Conservation (phyloP, 1,284 basidiomycete species). For the Taiwanofungus camphoratus region DNA sequence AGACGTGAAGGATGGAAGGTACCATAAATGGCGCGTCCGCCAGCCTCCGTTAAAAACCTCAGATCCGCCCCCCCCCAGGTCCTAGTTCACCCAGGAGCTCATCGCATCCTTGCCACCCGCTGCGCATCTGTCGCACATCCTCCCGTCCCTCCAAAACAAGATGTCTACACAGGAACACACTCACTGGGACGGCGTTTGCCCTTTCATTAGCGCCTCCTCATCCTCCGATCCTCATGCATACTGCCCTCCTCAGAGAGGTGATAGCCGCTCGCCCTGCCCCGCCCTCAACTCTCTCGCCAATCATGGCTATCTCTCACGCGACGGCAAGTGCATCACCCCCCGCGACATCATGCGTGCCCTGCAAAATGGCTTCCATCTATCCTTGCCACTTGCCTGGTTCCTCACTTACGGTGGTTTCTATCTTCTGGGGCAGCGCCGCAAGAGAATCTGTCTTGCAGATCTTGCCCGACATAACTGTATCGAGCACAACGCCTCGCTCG, state of each 20-base stretch:
- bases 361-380: constrained; percentile 23
- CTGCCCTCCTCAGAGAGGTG: constrained; percentile 14
- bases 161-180: too few relatives aligned
- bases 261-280: constrained; percentile 40
- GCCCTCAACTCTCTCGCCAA: constrained; percentile 45
- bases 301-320: constrained; percentile 36
- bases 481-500: constrained; percentile 32
- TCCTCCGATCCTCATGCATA: constrained; percentile 26
- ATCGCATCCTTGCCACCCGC: too few relatives aligned
- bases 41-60: too few relatives aligned
- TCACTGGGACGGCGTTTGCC: constrained; percentile 4
- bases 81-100: too few relatives aligned
- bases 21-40: too few relatives aligned
- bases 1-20: too few relatives aligned
- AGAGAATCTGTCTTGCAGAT: constrained; percentile 22
- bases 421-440: constrained; percentile 20
- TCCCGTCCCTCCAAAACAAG: too few relatives aligned
- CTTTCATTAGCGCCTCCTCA: constrained; percentile 16
- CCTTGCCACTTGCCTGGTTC: constrained; percentile 21
- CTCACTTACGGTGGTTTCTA: constrained; percentile 24
- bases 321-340: constrained; percentile 23
- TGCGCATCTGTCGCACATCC: too few relatives aligned
- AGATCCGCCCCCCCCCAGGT: too few relatives aligned
- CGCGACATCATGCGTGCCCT: constrained; percentile 22
- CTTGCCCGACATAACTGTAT: constrained; percentile 30